Base-by-base conservation (phyloP, 2,329 filamentous ascomycete species). In the Alternaria triticina region DNA sequence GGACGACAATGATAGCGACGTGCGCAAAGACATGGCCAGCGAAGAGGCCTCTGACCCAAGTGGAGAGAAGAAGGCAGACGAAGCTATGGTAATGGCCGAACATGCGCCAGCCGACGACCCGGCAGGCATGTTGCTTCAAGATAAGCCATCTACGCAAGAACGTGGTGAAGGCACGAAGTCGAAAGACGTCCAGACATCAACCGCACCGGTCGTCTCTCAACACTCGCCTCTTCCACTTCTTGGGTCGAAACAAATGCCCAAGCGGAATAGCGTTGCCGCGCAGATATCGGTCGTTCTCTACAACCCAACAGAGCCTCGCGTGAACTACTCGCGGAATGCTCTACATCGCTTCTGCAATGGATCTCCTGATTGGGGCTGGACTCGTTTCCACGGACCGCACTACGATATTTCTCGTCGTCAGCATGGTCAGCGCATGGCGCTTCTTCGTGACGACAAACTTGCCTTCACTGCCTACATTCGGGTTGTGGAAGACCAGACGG, bases 291-390 rank as follows among this genome's bases (percentile, higher is more conserved):
- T 90, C 23, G 84, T 89, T 50, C 79, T 89, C 51, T 90, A 90
- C 80, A 90, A 90, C 65, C 88, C 88, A 0, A 81, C 83, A 25
- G 88, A 90, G 69, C 88, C 88, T 49, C 84, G 87, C 7, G 86
- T 87, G 5, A 83, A 86, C 61, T 85, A 85, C 73, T 84, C 83
- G 70, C 83, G 86, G 58, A 85, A 83, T 12, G 87, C 86, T 45
- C 82, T 84, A 50, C 87, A 89, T 74, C 86, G 88, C 59, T 90
- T 88, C 76, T 86, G 85, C 68, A 82, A 83, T 30, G 81, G 85
- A 55, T 87, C 86, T 45, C 77, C 87, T 12, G 88, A 90, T 68
- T 89, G 87, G 84, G 88, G 88, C 3, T 90, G 87, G 87, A 87
- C 86, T 33, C 85, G 87, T 61, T 90, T 89, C 73, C 84, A 86